A percentile compares a stretch with the other conserved stretches of the same genome.
phyloP scores from a whole-genome alignment of 257 asterid species.

The Solanum ossicruentum region DNA sequence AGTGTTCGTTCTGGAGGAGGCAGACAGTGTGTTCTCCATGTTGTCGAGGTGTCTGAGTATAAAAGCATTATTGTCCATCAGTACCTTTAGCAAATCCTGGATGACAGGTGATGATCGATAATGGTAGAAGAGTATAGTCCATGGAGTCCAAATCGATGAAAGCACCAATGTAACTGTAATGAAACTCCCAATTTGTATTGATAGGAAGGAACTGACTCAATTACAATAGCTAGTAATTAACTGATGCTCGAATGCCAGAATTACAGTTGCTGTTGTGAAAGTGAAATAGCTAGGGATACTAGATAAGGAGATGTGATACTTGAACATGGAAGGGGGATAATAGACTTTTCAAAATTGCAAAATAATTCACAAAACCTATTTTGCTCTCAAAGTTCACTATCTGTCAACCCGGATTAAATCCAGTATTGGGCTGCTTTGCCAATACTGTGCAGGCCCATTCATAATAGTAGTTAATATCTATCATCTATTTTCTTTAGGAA shows the following conservation, averaged over 20 bases:
- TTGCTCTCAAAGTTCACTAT: not conserved
- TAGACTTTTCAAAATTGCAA: not conserved
- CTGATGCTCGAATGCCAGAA: not conserved
- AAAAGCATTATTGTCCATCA: not conserved
- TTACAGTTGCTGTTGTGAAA: not conserved
- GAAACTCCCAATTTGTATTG: not conserved
- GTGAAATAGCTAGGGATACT: not conserved
- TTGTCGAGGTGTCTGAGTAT: not conserved
- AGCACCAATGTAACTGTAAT: not conserved
- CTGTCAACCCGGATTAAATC: not conserved
- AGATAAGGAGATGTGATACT: not conserved
- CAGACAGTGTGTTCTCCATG: not conserved
- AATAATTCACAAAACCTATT: not conserved
- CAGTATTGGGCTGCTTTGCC: not conserved
- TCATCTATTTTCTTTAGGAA: not conserved
- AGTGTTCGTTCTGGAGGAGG: not conserved
- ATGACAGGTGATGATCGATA: not conserved
- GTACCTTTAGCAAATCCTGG: not conserved
- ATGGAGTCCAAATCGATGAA: not conserved
- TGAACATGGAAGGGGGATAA: not conserved
- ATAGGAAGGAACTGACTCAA: not conserved
- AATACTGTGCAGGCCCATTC: not conserved
- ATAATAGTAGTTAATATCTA: not conserved
- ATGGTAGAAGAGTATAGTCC: not conserved
- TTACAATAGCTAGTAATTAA: not conserved